Base-by-base conservation (phyloP, 2,329 filamentous ascomycete species). In the Coniochaeta ligniaria region DNA sequence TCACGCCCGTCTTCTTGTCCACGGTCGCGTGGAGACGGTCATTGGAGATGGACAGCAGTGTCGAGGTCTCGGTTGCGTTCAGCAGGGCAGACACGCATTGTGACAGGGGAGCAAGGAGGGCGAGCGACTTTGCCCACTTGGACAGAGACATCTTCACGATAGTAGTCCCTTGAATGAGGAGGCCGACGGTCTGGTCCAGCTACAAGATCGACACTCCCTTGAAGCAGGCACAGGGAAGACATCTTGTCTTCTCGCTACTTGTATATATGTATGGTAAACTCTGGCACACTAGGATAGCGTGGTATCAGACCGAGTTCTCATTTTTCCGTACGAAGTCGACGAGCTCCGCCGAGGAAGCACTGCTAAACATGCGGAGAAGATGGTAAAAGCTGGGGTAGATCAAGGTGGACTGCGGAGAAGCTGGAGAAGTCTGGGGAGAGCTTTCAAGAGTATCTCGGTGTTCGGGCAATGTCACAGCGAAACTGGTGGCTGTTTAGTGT, bases 331-430 rank as follows among this genome's bases (percentile, higher is more conserved):
- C 6, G 8, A 52, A 31, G 47, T 17, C 14, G 24, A 31, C 47
- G 16, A 52, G 12, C 11, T 52, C 47, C 24, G n/a, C 47, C 47
- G 47, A 52, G 24, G 8, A 24, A 17, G 20, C 20, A 14, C 6
- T 33, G 54, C 31, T 3, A 26, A 57, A 11, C 6, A 36, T 35
- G 54, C 54, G 28, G 54, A 38, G 54, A 26, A 57, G 52, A 6
- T 55, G 52, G 52, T 31, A 41, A 36, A 55, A 55, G 54, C 54
- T 57, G 54, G 54, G 31, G 54, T 36, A 57, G n/a, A 57, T 24
- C 26, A 26, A 20, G 45, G 22, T 31, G 26, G 26, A 31, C 47
- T 52, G 24, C 47, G 47, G 47, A 31, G 47, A 52, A 31, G 12
- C 47, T 52, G 22, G 24, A 52, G 24, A 52, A 31, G 47, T 52